phyloP scores from a whole-genome alignment of 2,329 filamentous ascomycete species.

The Aspergillus pseudotamarii region DNA sequence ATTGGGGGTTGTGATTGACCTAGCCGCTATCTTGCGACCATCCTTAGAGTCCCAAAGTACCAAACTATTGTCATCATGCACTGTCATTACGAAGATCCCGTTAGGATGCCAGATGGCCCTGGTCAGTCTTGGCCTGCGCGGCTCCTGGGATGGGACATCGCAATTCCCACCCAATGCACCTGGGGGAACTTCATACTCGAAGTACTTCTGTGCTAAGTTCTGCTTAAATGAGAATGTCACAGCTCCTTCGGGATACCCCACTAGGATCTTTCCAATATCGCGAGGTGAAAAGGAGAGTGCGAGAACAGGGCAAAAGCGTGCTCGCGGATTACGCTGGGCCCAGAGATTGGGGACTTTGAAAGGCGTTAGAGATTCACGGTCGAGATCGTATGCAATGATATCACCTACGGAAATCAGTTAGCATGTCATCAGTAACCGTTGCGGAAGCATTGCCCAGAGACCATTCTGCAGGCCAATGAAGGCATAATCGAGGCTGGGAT shows the following conservation, averaged over 20 bases:
- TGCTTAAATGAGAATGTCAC: conserved; percentile 95
- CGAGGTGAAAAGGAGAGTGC: conserved; percentile 84
- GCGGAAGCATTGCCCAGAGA: conserved; percentile 23
- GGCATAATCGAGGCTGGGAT: conserved; percentile 91
- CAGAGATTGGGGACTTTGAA: conserved; percentile 89
- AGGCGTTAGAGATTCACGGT: conserved; percentile 73
- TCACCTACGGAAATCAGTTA: conserved; percentile 59
- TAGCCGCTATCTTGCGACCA: conserved; percentile 77
- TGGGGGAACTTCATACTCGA: conserved; percentile 78
- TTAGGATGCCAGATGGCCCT: conserved; percentile 94
- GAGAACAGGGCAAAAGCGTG: conserved; percentile 67
- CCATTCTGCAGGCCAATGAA: conserved; percentile 79
- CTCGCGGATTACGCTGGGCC: conserved; percentile 70
- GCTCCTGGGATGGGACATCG: conserved; percentile 62
- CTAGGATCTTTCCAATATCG: conserved; percentile 86
- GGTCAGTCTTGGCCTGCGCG: conserved; percentile 73
- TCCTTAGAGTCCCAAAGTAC: conserved; percentile 96
- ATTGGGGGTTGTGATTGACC: conserved; percentile 74
- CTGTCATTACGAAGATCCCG: conserved; percentile 83
- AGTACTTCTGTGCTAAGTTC: conserved; percentile 74
- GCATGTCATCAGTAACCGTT: not conserved
- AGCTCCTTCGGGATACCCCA: conserved; percentile 87
- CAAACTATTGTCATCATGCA: conserved; percentile 86
- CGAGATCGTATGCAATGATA: conserved; percentile 88
- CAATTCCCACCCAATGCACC: conserved; percentile 79